phyloP scores from a whole-genome alignment of 2,329 filamentous ascomycete species.

The Alternaria brassicae region DNA sequence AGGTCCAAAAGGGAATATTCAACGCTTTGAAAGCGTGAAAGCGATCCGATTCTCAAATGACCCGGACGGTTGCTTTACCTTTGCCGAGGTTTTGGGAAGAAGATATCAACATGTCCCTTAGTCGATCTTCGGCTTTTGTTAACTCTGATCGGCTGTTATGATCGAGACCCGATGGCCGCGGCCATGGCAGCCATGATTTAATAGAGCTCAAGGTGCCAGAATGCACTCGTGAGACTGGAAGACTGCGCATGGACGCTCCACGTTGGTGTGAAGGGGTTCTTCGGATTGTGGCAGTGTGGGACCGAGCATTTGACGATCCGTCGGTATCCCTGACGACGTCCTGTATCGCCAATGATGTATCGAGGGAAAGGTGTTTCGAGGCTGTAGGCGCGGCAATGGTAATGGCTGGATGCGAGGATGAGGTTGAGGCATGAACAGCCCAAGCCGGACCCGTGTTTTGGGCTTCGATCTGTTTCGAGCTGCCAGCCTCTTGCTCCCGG shows the following conservation, averaged over 20 bases:
- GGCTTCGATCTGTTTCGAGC: conserved; percentile 15
- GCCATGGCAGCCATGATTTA: conserved; percentile 48
- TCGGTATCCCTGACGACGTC: conserved; percentile 24
- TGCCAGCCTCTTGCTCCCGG: conserved; percentile 26
- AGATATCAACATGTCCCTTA: conserved; percentile 43
- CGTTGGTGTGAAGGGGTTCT: conserved; percentile 29
- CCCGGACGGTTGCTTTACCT: conserved; percentile 36
- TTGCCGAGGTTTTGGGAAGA: conserved; percentile 35
- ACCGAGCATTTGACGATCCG: conserved; percentile 13
- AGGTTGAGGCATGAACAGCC: conserved; percentile 36
- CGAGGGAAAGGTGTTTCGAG: conserved; percentile 48
- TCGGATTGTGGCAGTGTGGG: conserved; percentile 21
- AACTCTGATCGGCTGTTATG: conserved; percentile 29
- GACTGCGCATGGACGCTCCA: conserved; percentile 30
- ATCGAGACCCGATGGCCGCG: conserved; percentile 30
- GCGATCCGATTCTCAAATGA: conserved; percentile 18
- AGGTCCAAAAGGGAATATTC: neutral
- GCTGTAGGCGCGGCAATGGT: conserved; percentile 43
- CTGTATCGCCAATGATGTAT: conserved; percentile 38
- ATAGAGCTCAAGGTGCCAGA: conserved; percentile 42
- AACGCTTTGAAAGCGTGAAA: neutral
- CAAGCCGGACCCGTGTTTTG: conserved; percentile 34
- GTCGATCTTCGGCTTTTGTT: conserved; percentile 40
- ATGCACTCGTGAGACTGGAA: conserved; percentile 31
- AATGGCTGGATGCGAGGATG: conserved; percentile 41